Conservation (phyloP, 345 rosid species). For the Ailanthus altissimus region DNA sequence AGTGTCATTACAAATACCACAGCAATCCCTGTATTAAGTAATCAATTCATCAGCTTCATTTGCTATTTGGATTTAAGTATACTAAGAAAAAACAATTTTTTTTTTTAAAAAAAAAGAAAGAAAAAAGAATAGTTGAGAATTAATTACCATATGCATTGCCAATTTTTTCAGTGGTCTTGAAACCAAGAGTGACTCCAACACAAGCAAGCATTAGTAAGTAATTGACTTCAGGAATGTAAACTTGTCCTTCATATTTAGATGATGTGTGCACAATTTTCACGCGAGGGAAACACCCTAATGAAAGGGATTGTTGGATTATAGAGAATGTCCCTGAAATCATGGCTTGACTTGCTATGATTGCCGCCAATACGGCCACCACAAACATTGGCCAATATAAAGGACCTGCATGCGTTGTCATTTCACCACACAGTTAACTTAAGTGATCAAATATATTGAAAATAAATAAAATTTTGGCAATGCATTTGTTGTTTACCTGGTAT, state of each 20-base stretch:
- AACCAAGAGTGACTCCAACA: conserved; percentile 45
- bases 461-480: too few relatives aligned
- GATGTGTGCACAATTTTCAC: conserved; percentile 65
- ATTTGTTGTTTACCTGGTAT: conserved; percentile 30
- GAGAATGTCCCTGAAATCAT: conserved; percentile 62
- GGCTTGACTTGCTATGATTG: conserved; percentile 60
- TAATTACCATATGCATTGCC: conserved; percentile 63
- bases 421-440: neutral
- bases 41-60: neutral
- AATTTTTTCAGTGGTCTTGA: conserved; percentile 41
- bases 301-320: conserved; percentile 54
- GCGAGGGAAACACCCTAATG: conserved; percentile 53
- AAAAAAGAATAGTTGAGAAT: neutral
- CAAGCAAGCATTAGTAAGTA: conserved; percentile 54
- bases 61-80: too few relatives aligned
- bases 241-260: conserved; percentile 47
- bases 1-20: conserved; percentile 51
- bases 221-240: conserved; percentile 56
- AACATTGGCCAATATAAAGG: conserved; percentile 58
- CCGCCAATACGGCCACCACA: conserved; percentile 38
- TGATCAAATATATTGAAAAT: neutral
- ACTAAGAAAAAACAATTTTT: too few relatives aligned
- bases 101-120: neutral
- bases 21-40: conserved; percentile 41
- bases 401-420: conserved; percentile 22